Evolutionary conservation across 768 basidiomycete genomes (phyloP), one percentile per base, ranked within the genome.

Genomic region (Sporobolomyces pararoseus): DNA sequence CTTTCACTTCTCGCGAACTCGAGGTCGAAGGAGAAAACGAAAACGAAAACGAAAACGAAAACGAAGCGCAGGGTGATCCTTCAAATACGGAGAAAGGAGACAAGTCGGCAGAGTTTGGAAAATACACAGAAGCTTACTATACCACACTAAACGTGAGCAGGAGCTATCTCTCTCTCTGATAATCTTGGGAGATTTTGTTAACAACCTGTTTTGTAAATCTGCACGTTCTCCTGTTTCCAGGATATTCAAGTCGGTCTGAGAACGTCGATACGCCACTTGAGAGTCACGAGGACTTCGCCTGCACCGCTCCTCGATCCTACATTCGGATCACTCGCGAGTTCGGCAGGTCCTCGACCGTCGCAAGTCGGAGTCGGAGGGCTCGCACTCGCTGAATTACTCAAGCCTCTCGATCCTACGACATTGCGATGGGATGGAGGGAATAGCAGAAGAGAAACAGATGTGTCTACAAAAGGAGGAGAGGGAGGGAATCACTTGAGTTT

Each of bases 221-320:
- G 50, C 50, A 12, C 17, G 10, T 27, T 51, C n/a, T 12, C 42
- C 4, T 29, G 23, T 31, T n/a, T 19, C 12, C 65, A 73, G 72
- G 72, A 73, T 55, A 54, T 69, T 34, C 72, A 73, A 55, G 64
- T 73, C 32, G 60, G 54, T 5, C 61, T 73, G 4, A 64, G 72
- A 25, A 73, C 72, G 42, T 73, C 72, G 0, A 73, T 73, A 60
- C 67, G 72, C 17, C 72, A 73, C 61, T 57, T 69, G 5, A 64
- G 72, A n/a, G 49, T 66, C 17, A 49, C 60, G 10, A 53, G 68
- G 13, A 57, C 61, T 21, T 69, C 68, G 3, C 44, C 72, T 0
- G 67, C 67, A 7, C 68, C 72, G 2, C 21, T 73, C 2, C 25
- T 68, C 50, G 72, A 73, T 37, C 72, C 72, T 9, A 34, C 54